Conservation (phyloP, 805 yeast species). For the Kodamaea sagamina region DNA sequence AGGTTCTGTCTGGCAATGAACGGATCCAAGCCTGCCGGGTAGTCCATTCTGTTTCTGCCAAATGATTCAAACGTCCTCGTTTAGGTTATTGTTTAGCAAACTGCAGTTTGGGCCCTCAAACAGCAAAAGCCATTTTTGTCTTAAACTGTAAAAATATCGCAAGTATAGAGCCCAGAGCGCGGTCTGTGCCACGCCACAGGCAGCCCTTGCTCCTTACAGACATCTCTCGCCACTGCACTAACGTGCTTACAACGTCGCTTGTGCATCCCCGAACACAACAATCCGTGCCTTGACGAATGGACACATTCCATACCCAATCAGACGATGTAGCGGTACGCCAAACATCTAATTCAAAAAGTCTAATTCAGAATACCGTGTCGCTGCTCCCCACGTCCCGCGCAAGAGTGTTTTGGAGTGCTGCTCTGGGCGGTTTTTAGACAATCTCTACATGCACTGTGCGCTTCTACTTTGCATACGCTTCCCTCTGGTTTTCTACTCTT, state of each 20-base stretch:
- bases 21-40: slow-evolving; percentile 40
- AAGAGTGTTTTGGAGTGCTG: neutral
- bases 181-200: too few relatives aligned
- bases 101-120: neutral
- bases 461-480: neutral
- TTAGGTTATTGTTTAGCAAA: too few relatives aligned
- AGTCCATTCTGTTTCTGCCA: slow-evolving; percentile 19
- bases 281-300: too few relatives aligned
- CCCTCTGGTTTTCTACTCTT: neutral
- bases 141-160: slow-evolving; percentile 5
- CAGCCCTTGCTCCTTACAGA: too few relatives aligned
- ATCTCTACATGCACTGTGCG: too few relatives aligned
- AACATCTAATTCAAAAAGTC: slow-evolving; percentile 1
- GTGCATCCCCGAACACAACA: too few relatives aligned
- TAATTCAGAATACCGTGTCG: slow-evolving; percentile 2
- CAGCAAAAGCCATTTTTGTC: too few relatives aligned
- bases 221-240: too few relatives aligned
- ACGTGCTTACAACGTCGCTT: too few relatives aligned
- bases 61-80: neutral
- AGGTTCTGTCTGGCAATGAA: slow-evolving; percentile 42
- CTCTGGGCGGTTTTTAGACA: too few relatives aligned
- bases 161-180: too few relatives aligned
- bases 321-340: slow-evolving; percentile 8
- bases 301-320: slow-evolving; percentile 6
- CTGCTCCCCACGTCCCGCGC: neutral